Evolutionary conservation across 495 filamentous ascomycete species (phyloP), one percentile per base, ranked within the genome.

Genomic region (Monascus purpureus): DNA sequence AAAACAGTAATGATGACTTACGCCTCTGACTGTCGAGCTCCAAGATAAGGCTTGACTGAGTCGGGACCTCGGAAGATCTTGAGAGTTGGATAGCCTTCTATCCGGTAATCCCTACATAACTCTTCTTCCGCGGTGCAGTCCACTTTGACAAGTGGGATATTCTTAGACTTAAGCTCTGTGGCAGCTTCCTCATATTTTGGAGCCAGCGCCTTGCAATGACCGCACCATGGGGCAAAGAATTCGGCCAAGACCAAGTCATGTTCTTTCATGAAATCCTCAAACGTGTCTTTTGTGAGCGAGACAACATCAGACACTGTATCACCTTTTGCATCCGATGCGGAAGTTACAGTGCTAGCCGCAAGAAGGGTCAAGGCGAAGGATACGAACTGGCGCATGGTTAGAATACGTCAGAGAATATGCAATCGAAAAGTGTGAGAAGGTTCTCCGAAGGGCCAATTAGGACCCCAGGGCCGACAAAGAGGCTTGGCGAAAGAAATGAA

Each of bases 141-240:
- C 42, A 99, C 68, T 72, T 99, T 96, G 45, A 71, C 86, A 28
- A 99, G 55, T 38, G 75, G 70, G 50, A 99, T 96, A 38, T 85
- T 67, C 72, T 96, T 99, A 61, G 81, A 78, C 68, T 96, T 99
- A 42, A 99, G 64, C 26, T 79, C 76, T 0, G 86, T 93, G 11
- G 90, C 90, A 25, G 90, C 90, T 53, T 90, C 82, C 42, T 92
- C 83, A 51, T 88, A 90, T 65, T 90, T 83, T 38, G 82, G 82
- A 27, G 81, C 82, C 18, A 90, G 64, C 40, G 84, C 80, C 69
- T 97, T 97, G 80, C 90, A 97, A 72, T 97, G 90, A 43, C 90
- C 90, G 55, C 92, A 99, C 92, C 90, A 96, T 25, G 92, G 92
- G 15, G 90, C 90, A 57, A 92, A 99, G 70, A 94, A 99, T 67